These are phyloP conservation scores for Peribolospora baueri DNA, from an alignment of 768 basidiomycete species.

Conservation along the genomic window DNA sequence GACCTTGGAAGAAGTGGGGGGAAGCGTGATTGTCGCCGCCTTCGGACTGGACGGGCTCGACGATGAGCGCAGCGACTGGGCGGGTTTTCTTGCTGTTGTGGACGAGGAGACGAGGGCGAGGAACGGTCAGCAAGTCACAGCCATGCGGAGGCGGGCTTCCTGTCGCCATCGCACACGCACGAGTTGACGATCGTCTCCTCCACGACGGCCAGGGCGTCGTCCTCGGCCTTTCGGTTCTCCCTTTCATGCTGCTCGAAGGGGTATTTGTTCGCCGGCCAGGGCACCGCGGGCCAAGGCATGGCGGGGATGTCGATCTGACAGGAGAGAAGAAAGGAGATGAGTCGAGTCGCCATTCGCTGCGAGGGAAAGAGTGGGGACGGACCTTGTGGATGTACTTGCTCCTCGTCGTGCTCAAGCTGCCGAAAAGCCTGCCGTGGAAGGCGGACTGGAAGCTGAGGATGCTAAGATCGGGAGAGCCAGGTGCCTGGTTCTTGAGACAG, in stretches of 20 bases:
- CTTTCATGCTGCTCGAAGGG: constrained; percentile 19
- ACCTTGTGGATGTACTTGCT: constrained; percentile 25
- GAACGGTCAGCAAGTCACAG: too few relatives aligned
- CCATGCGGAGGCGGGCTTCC: too few relatives aligned
- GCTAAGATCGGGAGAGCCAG: constrained; percentile 21
- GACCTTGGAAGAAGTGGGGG: constrained; percentile 20
- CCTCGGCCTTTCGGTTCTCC: constrained; percentile 21
- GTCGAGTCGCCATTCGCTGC: too few relatives aligned
- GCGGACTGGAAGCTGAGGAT: constrained; percentile 21
- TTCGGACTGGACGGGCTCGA: constrained; percentile 24
- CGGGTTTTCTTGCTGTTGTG: constrained; percentile 14
- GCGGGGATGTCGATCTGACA: constrained; percentile 22
- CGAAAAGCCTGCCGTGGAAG: constrained; percentile 25
- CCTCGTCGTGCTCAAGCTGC: constrained; percentile 21
- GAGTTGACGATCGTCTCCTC: constrained; percentile 16
- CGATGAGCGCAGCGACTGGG: constrained; percentile 24
- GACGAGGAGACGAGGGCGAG: neutral
- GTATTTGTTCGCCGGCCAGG: constrained; percentile 23
- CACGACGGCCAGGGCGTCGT: constrained; percentile 16
- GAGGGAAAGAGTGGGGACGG: neutral
- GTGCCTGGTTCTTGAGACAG: constrained; percentile 22
- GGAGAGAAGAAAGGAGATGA: neutral
- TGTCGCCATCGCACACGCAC: constrained; percentile 1
- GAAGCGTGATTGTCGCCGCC: constrained; percentile 26
- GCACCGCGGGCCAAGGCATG: constrained; percentile 24